Evolutionary conservation across 208 protist species (phyloP).

Genomic region (Angomonas ambiguus): DNA sequence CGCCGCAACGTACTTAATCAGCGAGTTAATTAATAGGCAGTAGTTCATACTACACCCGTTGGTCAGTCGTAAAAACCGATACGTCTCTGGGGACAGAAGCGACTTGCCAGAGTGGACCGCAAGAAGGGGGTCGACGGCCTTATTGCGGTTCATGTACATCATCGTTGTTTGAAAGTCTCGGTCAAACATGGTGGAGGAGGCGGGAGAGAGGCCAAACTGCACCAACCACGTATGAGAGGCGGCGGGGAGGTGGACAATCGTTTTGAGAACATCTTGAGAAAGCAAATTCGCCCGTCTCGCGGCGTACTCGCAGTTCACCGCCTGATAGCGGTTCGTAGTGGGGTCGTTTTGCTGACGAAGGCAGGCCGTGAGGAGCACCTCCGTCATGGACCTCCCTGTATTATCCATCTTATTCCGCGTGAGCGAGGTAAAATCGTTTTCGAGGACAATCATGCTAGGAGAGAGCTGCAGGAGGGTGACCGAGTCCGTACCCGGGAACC

Average conservation of each 20-base stretch:
- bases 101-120: not conserved
- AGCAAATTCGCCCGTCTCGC: slow-evolving; percentile 34
- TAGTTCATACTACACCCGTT: slow-evolving; percentile 68
- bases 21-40: slow-evolving; percentile 41
- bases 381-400: slow-evolving; percentile 55
- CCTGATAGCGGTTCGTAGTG: slow-evolving; percentile 13
- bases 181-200: slow-evolving; percentile 54
- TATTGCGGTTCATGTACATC: slow-evolving; percentile 19
- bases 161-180: slow-evolving; percentile 25
- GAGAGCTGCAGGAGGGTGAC: slow-evolving; percentile 62
- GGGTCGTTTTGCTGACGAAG: slow-evolving; percentile 27
- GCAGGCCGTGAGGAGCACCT: slow-evolving; percentile 48
- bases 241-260: slow-evolving; percentile 33
- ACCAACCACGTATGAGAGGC: slow-evolving; percentile 50
- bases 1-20: slow-evolving; percentile 62
- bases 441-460: slow-evolving; percentile 61
- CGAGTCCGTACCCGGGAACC: slow-evolving; percentile 67
- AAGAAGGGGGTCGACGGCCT: not conserved
- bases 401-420: slow-evolving; percentile 43
- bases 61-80: slow-evolving; percentile 69
- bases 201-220: slow-evolving; percentile 63
- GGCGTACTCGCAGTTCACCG: slow-evolving; percentile 20
- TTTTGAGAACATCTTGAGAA: slow-evolving; percentile 43
- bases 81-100: slow-evolving; percentile 43
- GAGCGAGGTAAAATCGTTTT: slow-evolving; percentile 60